phyloP scores from a whole-genome alignment of 2,329 filamentous ascomycete genomes.

The Aspergillus sp. region DNA sequence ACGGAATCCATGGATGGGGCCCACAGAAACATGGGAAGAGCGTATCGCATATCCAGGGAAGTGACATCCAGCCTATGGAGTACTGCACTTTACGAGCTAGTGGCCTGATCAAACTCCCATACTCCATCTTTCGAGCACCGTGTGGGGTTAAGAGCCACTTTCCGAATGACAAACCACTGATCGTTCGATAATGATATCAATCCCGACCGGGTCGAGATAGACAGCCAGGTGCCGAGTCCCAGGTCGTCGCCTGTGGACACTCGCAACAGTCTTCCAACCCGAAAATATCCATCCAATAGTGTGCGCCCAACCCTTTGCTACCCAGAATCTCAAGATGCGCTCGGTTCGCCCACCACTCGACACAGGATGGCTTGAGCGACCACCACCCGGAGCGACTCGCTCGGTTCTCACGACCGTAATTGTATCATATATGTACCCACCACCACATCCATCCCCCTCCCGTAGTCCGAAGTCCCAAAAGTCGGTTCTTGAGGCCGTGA shows the following conservation, averaged over 20 bases:
- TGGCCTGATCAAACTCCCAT: background rate
- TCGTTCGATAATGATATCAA: background rate
- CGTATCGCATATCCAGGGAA: background rate
- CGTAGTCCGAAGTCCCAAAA: no score
- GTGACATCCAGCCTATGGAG: background rate
- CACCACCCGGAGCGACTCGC: constrained; percentile 1
- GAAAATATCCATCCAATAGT: background rate
- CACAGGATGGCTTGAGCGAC: background rate
- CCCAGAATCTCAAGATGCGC: background rate
- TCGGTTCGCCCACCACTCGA: background rate
- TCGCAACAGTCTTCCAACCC: background rate
- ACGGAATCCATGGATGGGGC: background rate
- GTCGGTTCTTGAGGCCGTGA: background rate
- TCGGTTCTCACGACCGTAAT: background rate
- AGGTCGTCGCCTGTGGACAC: background rate
- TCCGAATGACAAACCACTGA: background rate
- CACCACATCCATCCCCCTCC: background rate
- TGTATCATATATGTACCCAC: background rate
- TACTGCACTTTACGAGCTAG: background rate
- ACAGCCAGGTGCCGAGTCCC: background rate
- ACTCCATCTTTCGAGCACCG: background rate
- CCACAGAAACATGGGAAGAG: background rate
- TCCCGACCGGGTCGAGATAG: background rate
- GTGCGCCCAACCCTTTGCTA: background rate
- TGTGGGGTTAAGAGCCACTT: background rate